A percentile compares a stretch with the other conserved stretches of the same genome.
Conservation (phyloP, 2,329 filamentous ascomycete species). For the Neonectria neomacrospora region DNA sequence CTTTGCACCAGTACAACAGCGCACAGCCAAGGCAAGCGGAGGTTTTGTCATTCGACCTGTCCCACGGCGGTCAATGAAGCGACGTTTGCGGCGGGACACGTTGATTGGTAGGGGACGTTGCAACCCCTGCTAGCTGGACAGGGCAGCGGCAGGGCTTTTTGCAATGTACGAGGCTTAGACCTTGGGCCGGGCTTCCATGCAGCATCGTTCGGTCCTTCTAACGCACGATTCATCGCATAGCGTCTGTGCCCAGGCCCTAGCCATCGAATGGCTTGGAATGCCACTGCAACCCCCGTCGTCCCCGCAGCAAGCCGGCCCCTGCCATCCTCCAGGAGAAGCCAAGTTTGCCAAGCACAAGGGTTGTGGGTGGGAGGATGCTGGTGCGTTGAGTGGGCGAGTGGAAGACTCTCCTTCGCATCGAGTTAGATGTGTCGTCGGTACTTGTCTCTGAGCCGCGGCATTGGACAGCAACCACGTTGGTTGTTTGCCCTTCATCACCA, state of each 20-base stretch:
- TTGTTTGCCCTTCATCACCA: not conserved
- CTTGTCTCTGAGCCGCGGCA: constrained; percentile 9
- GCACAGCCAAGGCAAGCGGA: constrained; percentile 18
- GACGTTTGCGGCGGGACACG: constrained; percentile 21
- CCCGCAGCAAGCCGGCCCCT: constrained; percentile 37
- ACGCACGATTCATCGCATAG: constrained; percentile 45
- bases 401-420: constrained; percentile 6
- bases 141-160: constrained; percentile 40
- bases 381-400: not conserved
- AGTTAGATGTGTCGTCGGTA: constrained; percentile 16
- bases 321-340: constrained; percentile 25
- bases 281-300: constrained; percentile 33
- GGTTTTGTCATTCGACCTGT: constrained; percentile 21
- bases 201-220: constrained; percentile 47
- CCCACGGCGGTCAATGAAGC: constrained; percentile 16
- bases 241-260: constrained; percentile 34
- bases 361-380: not conserved
- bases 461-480: constrained; percentile 4
- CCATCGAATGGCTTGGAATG: constrained; percentile 37
- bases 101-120: constrained; percentile 23
- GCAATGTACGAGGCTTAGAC: constrained; percentile 45
- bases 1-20: not conserved
- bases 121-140: constrained; percentile 20
- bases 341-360: not conserved
- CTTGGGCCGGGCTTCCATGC: constrained; percentile 40